Conservation (phyloP, 2,329 filamentous ascomycete species). For the Falciphora oryzae region DNA sequence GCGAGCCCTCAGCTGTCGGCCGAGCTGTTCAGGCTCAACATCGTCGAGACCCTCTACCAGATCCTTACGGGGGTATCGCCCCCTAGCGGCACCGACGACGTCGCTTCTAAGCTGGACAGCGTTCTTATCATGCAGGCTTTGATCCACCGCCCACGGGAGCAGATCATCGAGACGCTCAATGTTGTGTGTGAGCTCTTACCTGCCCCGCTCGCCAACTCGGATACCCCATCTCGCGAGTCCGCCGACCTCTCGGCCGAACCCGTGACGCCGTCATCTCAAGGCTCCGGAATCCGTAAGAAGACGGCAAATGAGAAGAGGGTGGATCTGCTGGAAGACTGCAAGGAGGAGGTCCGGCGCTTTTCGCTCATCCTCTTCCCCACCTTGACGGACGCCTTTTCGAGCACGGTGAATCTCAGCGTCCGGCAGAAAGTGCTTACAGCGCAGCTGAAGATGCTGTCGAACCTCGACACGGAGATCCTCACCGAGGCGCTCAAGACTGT, state of each 20-base stretch:
- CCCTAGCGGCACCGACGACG: constrained; percentile 69
- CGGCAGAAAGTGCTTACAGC: constrained; percentile 91
- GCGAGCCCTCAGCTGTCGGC: constrained; percentile 82
- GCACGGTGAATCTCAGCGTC: constrained; percentile 91
- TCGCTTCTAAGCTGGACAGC: constrained; percentile 84
- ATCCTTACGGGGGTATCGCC: constrained; percentile 95
- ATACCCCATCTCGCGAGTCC: constrained; percentile 36
- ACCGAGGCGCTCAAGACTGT: constrained; percentile 81
- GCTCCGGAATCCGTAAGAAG: constrained; percentile 16
- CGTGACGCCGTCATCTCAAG: constrained; percentile 8
- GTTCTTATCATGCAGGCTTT: constrained; percentile 98
- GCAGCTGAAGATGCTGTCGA: constrained; percentile 97
- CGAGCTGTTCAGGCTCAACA: constrained; percentile 90
- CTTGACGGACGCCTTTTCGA: constrained; percentile 92
- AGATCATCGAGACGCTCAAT: constrained; percentile 95
- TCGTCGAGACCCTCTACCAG: constrained; percentile 96
- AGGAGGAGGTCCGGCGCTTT: constrained; percentile 82
- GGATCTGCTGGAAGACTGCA: constrained; percentile 76
- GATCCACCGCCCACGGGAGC: constrained; percentile 90
- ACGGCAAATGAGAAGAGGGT: constrained; percentile 71
- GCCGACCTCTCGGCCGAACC: constrained; percentile 28
- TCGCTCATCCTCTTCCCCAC: constrained; percentile 91
- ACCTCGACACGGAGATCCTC: constrained; percentile 79
- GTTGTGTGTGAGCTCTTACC: constrained; percentile 94
- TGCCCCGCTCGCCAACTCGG: constrained; percentile 54